These are phyloP conservation scores for Dianthus caryophyllus DNA, from an alignment of 148 eudicot species.

Conservation along the genomic window DNA sequence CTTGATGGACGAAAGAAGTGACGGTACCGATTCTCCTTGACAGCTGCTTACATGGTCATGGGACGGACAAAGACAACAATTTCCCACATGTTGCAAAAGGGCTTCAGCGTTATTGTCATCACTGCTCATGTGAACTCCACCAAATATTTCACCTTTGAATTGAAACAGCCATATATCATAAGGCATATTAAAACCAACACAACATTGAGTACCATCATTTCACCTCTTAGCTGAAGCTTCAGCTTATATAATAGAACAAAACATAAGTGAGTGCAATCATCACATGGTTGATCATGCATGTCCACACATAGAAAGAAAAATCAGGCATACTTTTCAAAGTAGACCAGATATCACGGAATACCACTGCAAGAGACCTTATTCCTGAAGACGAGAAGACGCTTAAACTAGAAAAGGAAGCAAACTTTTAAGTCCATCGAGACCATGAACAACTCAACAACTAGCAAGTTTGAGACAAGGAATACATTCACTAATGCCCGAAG, in stretches of 20 bases:
- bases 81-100: constrained; percentile 59
- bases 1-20: constrained; percentile 74
- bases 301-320: background rate
- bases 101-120: constrained; percentile 70
- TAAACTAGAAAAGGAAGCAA: background rate
- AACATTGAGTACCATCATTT: background rate
- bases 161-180: constrained; percentile 16
- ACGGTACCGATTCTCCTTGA: constrained; percentile 45
- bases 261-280: background rate
- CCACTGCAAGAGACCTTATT: background rate
- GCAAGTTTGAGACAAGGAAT: constrained; percentile 4
- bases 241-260: background rate
- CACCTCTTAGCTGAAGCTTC: background rate
- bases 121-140: constrained; percentile 54
- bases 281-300: background rate
- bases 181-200: constrained; percentile 7
- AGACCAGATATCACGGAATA: background rate
- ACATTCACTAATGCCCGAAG: background rate
- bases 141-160: constrained; percentile 85
- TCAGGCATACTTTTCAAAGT: background rate
- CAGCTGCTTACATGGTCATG: constrained; percentile 35
- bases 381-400: background rate
- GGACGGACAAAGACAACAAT: constrained; percentile 50
- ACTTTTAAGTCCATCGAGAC: background rate
- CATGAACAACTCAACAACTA: background rate